These are phyloP conservation scores for Urochloa ruziziensis DNA, from an alignment of 176 grass and related monocot genomes.

Conservation along the genomic window DNA sequence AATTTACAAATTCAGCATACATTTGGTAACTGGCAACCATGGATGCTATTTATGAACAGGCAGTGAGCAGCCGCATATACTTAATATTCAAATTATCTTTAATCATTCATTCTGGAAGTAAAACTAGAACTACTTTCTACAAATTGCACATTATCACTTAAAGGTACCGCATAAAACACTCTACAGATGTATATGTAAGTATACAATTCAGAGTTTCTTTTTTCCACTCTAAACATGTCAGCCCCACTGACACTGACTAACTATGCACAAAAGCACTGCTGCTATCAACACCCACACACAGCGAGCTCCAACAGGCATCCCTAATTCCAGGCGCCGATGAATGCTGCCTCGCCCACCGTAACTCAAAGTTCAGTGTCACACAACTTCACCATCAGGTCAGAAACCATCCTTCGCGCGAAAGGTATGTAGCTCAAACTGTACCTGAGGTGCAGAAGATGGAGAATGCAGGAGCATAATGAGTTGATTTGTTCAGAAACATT, in stretches of 20 bases:
- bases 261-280: not conserved
- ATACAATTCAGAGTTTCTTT: too few species aligned
- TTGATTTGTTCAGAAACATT: not conserved
- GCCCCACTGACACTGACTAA: not conserved
- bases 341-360: not conserved
- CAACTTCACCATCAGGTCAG: constrained; percentile 71
- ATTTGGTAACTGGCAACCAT: not conserved
- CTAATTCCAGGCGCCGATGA: not conserved
- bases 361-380: constrained; percentile 80
- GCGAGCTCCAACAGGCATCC: not conserved
- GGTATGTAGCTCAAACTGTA: constrained; percentile 92
- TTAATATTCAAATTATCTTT: not conserved
- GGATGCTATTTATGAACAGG: not conserved
- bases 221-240: not conserved
- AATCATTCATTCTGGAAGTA: not conserved
- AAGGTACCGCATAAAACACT: not conserved
- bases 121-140: not conserved
- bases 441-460: constrained; percentile 41
- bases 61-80: not conserved
- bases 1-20: not conserved
- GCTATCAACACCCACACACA: not conserved
- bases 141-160: not conserved
- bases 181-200: not conserved
- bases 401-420: constrained; percentile 71
- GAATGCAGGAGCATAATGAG: constrained; percentile 6